Base-by-base conservation (phyloP, 2,329 filamentous ascomycete species). In the Neonectria coccinea region DNA sequence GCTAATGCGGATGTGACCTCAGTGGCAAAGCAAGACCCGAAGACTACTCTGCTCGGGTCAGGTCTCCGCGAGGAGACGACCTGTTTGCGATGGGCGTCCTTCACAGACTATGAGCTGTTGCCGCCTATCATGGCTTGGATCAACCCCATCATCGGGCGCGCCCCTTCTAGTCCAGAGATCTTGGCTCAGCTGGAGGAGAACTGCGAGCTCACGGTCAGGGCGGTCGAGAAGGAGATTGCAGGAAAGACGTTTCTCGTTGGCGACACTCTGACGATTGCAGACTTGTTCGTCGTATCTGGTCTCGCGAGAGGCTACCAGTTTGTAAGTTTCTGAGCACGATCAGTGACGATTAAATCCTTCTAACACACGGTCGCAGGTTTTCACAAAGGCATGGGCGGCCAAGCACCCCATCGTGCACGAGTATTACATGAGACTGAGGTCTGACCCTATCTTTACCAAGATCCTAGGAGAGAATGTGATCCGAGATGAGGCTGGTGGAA, bases 101-200 rank as follows among this genome's bases (percentile, higher is more conserved):
- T 65, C n/a, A 62, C 62, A 1, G 50, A 65, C n/a, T 62, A 62
- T 20, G 62, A 65, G 33, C 3, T 65, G 31, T 33, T 65, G 2
- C 62, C 62, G 4, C 62, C 62, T 4, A 65, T 65, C 39, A 65
- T 65, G 62, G 62, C 62, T 4, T 65, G 57, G 58, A 65, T 65
- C 12, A 65, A 65, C 18, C 62, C 62, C 10, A 62, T 65, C 14
- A 65, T 65, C 16, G 62, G 62, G 3, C 57, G 62, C 4, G 56
- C 62, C 1, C 33, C 52, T n/a, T 59, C 62, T 4, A 62, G 57
- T 11, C 53, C 62, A 12, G 62, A 65, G 42, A 59, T 62, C 31
- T 33, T 65, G 3, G n/a, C 42, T 12, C 52, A 62, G 27, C n/a
- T 65, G 2, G 62, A 65, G 11, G 39, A 61, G 14, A 62, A 62